Evolutionary conservation across 1,284 basidiomycete species (phyloP).

Genomic region (Heliocybe sulcata): DNA sequence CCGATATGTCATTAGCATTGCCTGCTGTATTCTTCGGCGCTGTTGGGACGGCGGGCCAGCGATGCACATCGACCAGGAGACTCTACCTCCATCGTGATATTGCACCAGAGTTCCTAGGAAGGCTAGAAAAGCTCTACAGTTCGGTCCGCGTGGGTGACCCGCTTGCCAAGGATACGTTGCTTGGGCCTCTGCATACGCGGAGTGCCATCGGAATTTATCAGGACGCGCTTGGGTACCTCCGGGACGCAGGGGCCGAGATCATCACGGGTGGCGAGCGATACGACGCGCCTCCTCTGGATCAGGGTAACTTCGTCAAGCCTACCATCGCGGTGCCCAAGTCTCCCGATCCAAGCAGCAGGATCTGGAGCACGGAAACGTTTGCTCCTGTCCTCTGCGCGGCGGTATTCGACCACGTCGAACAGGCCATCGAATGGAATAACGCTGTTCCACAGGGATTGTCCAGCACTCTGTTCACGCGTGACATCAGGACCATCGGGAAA

Average conservation of each 20-base stretch:
- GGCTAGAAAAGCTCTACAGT: constrained; percentile 67
- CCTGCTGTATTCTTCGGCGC: constrained; percentile 91
- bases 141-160: constrained; percentile 78
- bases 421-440: constrained; percentile 93
- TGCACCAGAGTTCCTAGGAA: constrained; percentile 68
- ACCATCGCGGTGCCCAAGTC: constrained; percentile 71
- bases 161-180: constrained; percentile 61
- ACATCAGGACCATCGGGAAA: constrained; percentile 75
- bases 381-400: constrained; percentile 84
- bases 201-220: constrained; percentile 64
- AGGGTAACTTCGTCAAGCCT: constrained; percentile 86
- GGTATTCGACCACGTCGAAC: constrained; percentile 84
- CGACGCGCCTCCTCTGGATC: constrained; percentile 38
- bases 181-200: constrained; percentile 82
- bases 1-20: constrained; percentile 84
- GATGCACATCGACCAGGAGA: constrained; percentile 90
- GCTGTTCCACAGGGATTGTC: constrained; percentile 87
- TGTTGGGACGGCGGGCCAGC: constrained; percentile 90
- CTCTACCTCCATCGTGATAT: constrained; percentile 84
- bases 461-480: constrained; percentile 85
- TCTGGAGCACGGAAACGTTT: constrained; percentile 84
- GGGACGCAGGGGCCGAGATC: constrained; percentile 67
- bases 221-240: constrained; percentile 57
- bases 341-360: constrained; percentile 39
- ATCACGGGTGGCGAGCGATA: constrained; percentile 61